A percentile compares a stretch with the other conserved stretches of the same genome.
phyloP scores from a whole-genome alignment of 2,329 filamentous ascomycete species.

The Penicillium sp. region DNA sequence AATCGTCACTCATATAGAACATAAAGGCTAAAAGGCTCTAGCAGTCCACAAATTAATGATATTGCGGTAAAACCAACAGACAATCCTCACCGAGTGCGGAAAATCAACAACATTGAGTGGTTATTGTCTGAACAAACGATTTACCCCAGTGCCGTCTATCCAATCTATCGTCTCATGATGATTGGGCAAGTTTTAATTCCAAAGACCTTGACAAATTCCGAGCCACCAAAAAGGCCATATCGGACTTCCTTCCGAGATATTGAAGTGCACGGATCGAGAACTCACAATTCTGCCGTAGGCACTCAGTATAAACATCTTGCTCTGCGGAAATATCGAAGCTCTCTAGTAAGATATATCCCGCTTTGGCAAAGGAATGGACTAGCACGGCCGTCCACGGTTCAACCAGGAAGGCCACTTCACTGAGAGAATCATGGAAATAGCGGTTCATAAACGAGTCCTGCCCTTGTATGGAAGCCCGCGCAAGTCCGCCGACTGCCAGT shows the following conservation, averaged over 20 bases:
- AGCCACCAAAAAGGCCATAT: constrained; percentile 46
- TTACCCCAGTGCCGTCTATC: too few relatives aligned
- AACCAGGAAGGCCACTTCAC: constrained; percentile 55
- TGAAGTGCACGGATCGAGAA: constrained; percentile 54
- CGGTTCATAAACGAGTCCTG: constrained; percentile 5
- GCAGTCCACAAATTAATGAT: too few relatives aligned
- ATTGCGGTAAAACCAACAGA: too few relatives aligned
- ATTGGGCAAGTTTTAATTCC: constrained; percentile 3
- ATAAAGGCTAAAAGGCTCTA: too few relatives aligned
- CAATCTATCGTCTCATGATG: neutral
- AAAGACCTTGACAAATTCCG: constrained; percentile 36
- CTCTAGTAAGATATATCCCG: constrained; percentile 42
- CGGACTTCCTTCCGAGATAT: constrained; percentile 56
- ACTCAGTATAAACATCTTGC: constrained; percentile 1
- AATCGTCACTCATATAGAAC: too few relatives aligned
- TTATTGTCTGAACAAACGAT: too few relatives aligned
- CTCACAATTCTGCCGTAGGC: constrained; percentile 33
- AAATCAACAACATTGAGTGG: too few relatives aligned
- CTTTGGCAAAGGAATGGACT: constrained; percentile 52
- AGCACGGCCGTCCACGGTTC: constrained; percentile 60
- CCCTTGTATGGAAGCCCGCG: constrained; percentile 45
- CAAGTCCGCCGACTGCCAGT: constrained; percentile 48
- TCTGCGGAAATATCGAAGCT: neutral
- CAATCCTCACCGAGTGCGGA: too few relatives aligned
- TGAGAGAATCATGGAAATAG: constrained; percentile 53